Conservation (phyloP, 2,329 filamentous ascomycete species). For the Paracoccidioides brasiliensis region DNA sequence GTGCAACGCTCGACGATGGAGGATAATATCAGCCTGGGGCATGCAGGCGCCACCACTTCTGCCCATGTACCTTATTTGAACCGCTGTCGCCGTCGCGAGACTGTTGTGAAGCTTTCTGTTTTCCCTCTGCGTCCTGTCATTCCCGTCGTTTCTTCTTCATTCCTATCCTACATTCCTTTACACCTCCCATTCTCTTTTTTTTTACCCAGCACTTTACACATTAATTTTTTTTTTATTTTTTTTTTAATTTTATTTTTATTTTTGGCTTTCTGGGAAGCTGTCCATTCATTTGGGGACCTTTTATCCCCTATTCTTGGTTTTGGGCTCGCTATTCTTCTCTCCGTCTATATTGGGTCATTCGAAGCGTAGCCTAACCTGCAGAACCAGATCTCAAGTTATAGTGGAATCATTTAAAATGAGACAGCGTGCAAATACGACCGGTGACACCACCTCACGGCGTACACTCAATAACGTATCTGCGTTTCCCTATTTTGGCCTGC, state of each 20-base stretch:
- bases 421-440: constrained; percentile 17
- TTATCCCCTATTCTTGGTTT: constrained; percentile 4
- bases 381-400: constrained; percentile 15
- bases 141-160: constrained; percentile 8
- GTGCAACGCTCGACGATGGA: not conserved
- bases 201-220: not conserved
- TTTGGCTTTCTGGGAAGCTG: constrained; percentile 28
- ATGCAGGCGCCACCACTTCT: not conserved
- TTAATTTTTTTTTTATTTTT: too few relatives aligned
- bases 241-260: not conserved
- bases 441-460: constrained; percentile 21
- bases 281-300: constrained; percentile 20
- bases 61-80: not conserved
- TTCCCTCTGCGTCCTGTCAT: constrained; percentile 1
- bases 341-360: not conserved
- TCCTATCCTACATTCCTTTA: constrained; percentile 3
- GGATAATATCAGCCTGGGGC: not conserved
- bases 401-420: constrained; percentile 19
- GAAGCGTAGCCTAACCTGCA: not conserved
- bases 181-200: not conserved
- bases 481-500: constrained; percentile 20
- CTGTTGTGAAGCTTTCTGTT: not conserved
- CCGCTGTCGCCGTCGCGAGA: not conserved
- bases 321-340: constrained; percentile 1
- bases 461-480: constrained; percentile 22